These are phyloP conservation scores for Mycena galericulata DNA, from an alignment of 768 basidiomycete genomes.

Conservation along the genomic window DNA sequence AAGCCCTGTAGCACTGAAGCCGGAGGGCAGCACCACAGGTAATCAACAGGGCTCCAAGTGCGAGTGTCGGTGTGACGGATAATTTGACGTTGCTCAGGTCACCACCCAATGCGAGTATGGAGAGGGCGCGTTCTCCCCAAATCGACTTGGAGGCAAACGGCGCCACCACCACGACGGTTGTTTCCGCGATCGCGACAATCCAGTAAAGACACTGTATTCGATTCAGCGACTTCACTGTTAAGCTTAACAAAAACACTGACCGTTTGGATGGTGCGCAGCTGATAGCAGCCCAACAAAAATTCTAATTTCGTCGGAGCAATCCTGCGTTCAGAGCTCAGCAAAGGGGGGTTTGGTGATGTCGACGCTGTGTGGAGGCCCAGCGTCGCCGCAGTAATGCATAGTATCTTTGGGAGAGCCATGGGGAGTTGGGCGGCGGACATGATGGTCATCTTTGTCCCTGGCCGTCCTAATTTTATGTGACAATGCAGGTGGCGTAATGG, in stretches of 20 bases:
- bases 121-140: neutral
- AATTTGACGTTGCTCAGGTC: neutral
- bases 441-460: neutral
- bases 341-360: slow-evolving; percentile 33
- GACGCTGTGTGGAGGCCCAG: slow-evolving; percentile 25
- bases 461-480: slow-evolving; percentile 20
- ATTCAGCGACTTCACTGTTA: neutral
- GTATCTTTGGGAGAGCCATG: slow-evolving; percentile 27
- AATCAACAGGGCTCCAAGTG: slow-evolving; percentile 20
- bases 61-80: slow-evolving; percentile 17
- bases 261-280: slow-evolving; percentile 14
- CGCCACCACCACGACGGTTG: neutral
- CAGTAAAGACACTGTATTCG: slow-evolving; percentile 23
- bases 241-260: slow-evolving; percentile 12
- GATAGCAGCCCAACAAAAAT: slow-evolving; percentile 16
- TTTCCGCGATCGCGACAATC: slow-evolving; percentile 20
- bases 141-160: neutral
- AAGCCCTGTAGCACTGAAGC: slow-evolving; percentile 26
- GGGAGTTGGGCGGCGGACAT: neutral
- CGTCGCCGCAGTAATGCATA: slow-evolving; percentile 25
- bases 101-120: slow-evolving; percentile 10
- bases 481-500: slow-evolving; percentile 4
- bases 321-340: neutral
- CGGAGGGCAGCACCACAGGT: slow-evolving; percentile 22
- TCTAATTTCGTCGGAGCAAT: slow-evolving; percentile 23